Base-by-base conservation (phyloP, 1,284 basidiomycete genomes). In the Phenoliferia sp. region DNA sequence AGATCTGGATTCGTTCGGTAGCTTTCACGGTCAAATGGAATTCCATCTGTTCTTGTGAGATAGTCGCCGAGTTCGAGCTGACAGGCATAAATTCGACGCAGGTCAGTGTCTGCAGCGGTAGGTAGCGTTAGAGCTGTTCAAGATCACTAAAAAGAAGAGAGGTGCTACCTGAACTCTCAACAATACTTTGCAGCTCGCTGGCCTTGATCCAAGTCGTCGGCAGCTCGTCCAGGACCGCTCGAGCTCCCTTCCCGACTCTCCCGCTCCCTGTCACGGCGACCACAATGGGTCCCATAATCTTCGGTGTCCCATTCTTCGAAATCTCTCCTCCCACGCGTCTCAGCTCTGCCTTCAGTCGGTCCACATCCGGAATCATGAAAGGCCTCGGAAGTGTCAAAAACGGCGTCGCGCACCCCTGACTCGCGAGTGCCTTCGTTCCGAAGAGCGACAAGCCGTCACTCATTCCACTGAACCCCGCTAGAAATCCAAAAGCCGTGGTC, bases 401-500 rank as follows among this genome's bases (percentile, higher is more conserved):
- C 0, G 91, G 90, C 16, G 89, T 89, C 0, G 90, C 87, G 12
- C 91, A 83, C 0, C 92, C 92, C 2, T 86, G 81, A 76, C 88
- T 85, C 6, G 70, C 69, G 7, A 94, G 83, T 69, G 92, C 86
- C 6, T 86, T 85, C 44, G 90, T 87, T 0, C 90, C 91, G 75
- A 90, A 86, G 5, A 89, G 84, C 4, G 84, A 85, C 31, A 95
- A 82, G 0, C 89, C 88, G 79, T 94, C 92, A 0, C 92, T 84
- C 1, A 88, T 87, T 9, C 92, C 92, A 15, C 90, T 90, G 65
- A 90, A 88, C 77, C 92, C 91, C 0, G 92, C 91, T 74, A 87
- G 91, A 87, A 88, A 91, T 0, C 92, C 92, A 79, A 94, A 94
- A 0, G 88, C 92, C 16, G 93, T 90, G 0, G 88, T 89, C 28